Base-by-base conservation (phyloP, 78 protist genomes). In the Dictyostelium purpureum region DNA sequence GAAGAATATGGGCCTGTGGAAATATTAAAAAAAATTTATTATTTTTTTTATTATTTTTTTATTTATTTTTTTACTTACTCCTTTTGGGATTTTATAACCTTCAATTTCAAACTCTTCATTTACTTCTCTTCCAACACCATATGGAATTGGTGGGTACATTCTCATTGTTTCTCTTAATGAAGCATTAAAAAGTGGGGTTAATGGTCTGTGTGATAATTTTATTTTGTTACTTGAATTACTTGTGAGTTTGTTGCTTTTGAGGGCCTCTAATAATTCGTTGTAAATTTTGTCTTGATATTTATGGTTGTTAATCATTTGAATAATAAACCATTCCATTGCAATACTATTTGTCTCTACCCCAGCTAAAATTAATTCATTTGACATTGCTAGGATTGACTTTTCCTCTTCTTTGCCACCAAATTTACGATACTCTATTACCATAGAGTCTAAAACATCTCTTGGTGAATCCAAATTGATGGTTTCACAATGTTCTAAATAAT, bases 121-220 rank as follows among this genome's bases (percentile, higher is more conserved):
- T 21, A 65, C 78, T 28, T 49, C n/a, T 33, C 89, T 28, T 11
- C 78, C 78, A 24, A 80, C 59, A 37, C 78, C 78, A n/a, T 67
- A 47, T 61, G 87, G 87, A 6, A 26, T 54, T 0, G 66, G 56
- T 38, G 87, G 69, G 10, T 42, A 7, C 10, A 38, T n/a, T 59
- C 87, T 57, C 3, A 61, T 9, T 1, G 24, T 35, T 59, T 78
- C 87, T 43, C 43, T 59, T 7, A 78, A 31, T 19, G 26, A 11
- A 43, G 87, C 75, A 78, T 78, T 78, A 28, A 57, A 21, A 42
- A 56, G 61, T 26, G 87, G 87, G 2, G 87, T 78, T 42, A 10
- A 21, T 24, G 11, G 4, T 59, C 74, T 56, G 16, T 78, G 12
- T 38, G 75, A 56, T 2, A 78, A n/a, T 11, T 26, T 78, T 14